These are phyloP conservation scores for Phytophthora megakarya DNA, from an alignment of 352 stramenopile species.

Conservation along the genomic window DNA sequence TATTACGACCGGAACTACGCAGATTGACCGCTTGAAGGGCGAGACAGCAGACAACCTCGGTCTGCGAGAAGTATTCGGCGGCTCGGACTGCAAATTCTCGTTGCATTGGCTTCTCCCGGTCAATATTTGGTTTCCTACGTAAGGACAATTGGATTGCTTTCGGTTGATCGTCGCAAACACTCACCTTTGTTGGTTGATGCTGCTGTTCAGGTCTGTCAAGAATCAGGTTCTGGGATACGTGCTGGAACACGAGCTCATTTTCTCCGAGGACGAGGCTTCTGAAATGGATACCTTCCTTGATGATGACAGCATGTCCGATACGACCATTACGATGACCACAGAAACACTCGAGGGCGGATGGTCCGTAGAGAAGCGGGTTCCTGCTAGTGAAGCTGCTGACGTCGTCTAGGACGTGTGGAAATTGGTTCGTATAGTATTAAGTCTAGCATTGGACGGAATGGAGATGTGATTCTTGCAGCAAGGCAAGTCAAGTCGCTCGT, in stretches of 20 bases:
- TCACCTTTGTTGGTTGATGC: conserved; percentile 9
- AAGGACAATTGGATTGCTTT: conserved; percentile 26
- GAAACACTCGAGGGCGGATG: conserved; percentile 83
- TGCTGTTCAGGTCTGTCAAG: conserved; percentile 66
- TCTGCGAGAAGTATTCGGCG: conserved; percentile 85
- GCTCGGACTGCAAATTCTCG: conserved; percentile 55
- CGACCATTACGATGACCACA: conserved; percentile 52
- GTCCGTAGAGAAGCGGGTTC: conserved; percentile 84
- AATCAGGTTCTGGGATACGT: conserved; percentile 85
- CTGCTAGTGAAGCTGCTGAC: conserved; percentile 47
- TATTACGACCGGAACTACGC: conserved; percentile 94
- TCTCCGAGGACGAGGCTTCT: conserved; percentile 73
- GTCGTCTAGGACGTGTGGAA: conserved; percentile 48
- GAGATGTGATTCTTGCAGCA: conserved; percentile 1
- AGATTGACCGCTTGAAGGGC: conserved; percentile 98
- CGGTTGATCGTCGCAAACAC: not conserved
- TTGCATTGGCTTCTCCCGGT: conserved; percentile 85
- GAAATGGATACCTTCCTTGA: conserved; percentile 79
- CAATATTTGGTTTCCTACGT: conserved; percentile 88
- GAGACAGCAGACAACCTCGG: conserved; percentile 74
- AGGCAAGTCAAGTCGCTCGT: not conserved
- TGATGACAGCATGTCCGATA: conserved; percentile 42
- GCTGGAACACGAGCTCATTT: conserved; percentile 70
- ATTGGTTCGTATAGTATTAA: conserved; percentile 37
- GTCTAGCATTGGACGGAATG: conserved; percentile 8